Evolutionary conservation across 1,284 basidiomycete species (phyloP), one percentile per base, ranked within the genome.

Genomic region (Ceratobasidium theobromae): DNA sequence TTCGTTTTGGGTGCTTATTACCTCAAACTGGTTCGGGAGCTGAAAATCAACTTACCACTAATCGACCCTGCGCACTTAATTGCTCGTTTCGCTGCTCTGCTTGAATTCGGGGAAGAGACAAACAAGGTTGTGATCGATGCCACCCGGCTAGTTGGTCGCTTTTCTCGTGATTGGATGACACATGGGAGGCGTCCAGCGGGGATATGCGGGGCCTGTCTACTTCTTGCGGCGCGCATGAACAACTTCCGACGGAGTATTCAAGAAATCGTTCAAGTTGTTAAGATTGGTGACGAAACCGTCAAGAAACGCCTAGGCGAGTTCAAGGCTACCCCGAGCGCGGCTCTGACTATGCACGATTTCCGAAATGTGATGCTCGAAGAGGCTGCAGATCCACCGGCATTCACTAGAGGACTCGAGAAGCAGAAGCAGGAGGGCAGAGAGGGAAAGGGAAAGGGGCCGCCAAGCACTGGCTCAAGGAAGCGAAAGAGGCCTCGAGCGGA

Each of bases 11-110:
- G 97, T 0, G 89, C 95, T 65, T 96, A 92, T 0, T 99, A 98
- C 74, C 86, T 99, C 53, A 93, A 97, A 75, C 88, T 99, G 27
- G 88, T 98, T 4, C 88, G 92, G 72, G 89, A 88, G 0, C 87
- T 99, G 68, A 89, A 92, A 71, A 83, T 99, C n/a, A 84, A 85
- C 43, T 83, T 97, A 6, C 92, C 92, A 0, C 85, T 95, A 53
- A 90, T 98, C 72, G 97, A 99, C 74, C 97, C 97, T 0, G 94
- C 94, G 0, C 92, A 98, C 75, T 98, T 97, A 79, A 98, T 99
- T 72, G 90, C 92, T 27, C 91, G 97, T 38, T 99, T 99, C 72
- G 91, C 96, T 5, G 87, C 94, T n/a, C 83, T 98, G 6, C 88
- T 99, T 65, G 95, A 98, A 76, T 98, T 99, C 72, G 96, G 96